A percentile compares a stretch with the other conserved stretches of the same genome.
These are phyloP conservation scores for Puccinia coronata DNA, from an alignment of 1,284 basidiomycete genomes.

Conservation along the genomic window DNA sequence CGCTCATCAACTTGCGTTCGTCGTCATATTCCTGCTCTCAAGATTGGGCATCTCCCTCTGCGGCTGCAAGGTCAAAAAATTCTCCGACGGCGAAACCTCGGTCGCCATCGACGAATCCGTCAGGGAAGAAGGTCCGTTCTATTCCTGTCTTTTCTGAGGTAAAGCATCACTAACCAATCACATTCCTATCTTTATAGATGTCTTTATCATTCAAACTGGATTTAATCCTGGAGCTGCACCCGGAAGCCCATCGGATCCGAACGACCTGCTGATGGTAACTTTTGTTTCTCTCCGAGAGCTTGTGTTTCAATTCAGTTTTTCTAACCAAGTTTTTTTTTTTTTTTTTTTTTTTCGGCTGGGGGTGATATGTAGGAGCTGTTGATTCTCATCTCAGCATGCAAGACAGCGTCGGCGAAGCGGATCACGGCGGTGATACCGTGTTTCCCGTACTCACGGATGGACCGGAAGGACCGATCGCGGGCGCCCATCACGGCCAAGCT, in stretches of 20 bases:
- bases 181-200: too few species aligned
- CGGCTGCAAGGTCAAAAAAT: conserved; percentile 87
- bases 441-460: conserved; percentile 87
- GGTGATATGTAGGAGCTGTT: conserved; percentile 60
- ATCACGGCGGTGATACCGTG: conserved; percentile 98
- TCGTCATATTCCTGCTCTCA: conserved; percentile 51
- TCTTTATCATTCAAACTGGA: conserved; percentile 81
- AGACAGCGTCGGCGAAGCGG: conserved; percentile 90
- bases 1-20: background rate
- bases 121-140: conserved; percentile 71
- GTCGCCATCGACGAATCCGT: conserved; percentile 73
- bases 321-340: background rate
- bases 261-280: conserved; percentile 66
- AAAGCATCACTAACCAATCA: too few species aligned
- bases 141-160: background rate
- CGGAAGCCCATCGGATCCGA: conserved; percentile 55
- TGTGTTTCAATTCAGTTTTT: background rate
- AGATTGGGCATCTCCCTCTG: conserved; percentile 90
- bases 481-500: conserved; percentile 98
- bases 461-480: conserved; percentile 96
- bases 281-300: background rate
- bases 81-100: conserved; percentile 81
- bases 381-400: conserved; percentile 77
- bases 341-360: background rate
- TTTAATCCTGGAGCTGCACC: conserved; percentile 56